Evolutionary conservation across 2,329 filamentous ascomycete genomes (phyloP), one percentile per base, ranked within the genome.

Genomic region (Westerdykella sp.): DNA sequence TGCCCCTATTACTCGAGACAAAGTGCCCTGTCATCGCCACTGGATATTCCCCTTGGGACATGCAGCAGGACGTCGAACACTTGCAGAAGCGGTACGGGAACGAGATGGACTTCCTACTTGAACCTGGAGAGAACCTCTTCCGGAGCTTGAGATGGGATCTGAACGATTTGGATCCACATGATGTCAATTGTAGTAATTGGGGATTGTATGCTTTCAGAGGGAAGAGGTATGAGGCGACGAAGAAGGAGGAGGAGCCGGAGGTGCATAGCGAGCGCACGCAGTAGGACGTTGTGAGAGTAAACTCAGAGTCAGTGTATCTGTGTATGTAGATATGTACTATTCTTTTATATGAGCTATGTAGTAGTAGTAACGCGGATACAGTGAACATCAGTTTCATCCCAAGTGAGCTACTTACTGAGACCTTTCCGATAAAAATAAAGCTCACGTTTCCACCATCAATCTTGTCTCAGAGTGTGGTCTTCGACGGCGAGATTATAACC

Each of bases 161-260:
- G 60, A 96, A 98, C 61, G 94, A 98, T 62, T 72, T 93, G 51
- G 93, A 96, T 65, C 90, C 91, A 6, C 87, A 94, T 62, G 93
- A 97, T 67, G 75, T 97, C 49, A 95, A 84, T 56, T 94, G 88
- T 60, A 91, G 93, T 43, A 98, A 98, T 68, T 98, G 89, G 88
- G 93, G 93, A 10, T 75, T 95, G 2, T 98, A 94, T 88, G 89
- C 85, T 12, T 98, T 98, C 74, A 81, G 93, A 70, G 93, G 93
- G 56, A 98, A 98, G 80, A 85, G 91, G 80, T 96, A 87, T 52
- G 83, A 87, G 69, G 76, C 83, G 23, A 79, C 76, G 5, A 76
- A 66, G 39, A 80, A 75, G 60, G 72, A 77, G 9, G 56, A 56
- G 28, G 57, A 59, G n/a, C 44, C 43, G 4, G 63, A 66, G 42